Evolutionary conservation across 1,284 basidiomycete genomes (phyloP), one percentile per base, ranked within the genome.

Genomic region (Cryptococcus sp.): DNA sequence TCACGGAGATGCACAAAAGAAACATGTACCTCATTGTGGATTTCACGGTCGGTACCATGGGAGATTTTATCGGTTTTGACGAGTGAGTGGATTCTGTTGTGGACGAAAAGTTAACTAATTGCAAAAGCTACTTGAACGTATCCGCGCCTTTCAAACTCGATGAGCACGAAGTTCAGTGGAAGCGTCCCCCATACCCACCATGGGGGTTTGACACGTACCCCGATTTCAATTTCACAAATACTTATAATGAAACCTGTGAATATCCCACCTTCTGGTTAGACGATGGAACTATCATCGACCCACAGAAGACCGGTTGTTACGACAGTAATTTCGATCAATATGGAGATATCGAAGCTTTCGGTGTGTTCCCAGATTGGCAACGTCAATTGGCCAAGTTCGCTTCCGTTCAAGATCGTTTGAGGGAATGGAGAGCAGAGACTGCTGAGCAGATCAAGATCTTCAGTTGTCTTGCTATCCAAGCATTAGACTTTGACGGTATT

Each of bases 301-400:
- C 86, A 7, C 78, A 80, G 55, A 69, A 77, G 33, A 79, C 82
- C 42, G 90, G 90, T 31, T 95, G 91, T 73, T 80, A 85, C 63
- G 76, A 79, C 33, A 90, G 87, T 33, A 89, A 92, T 60, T 93
- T 94, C 66, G 91, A 95, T 76, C 90, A 93, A 61, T 95, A 88
- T 65, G 91, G 91, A 60, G 91, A 95, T 77, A 89, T 90, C 83
- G 91, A 94, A 74, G 91, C 91, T 59, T 95, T 95, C 72, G 91
- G 91, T 86, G 90, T 94, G 38, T 90, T 92, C 71, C 76, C 77
- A 43, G 78, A 79, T 67, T 79, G 78, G 88, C 83, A 94, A 70
- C 90, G 91, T 83, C 89, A 95, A 74, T 79, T 95, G 33, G 84
- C 89, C 64, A 95, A 95, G 74, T 94, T 94, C 76, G 90, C 91